A percentile compares a stretch with the other conserved stretches of the same genome.
Conservation (phyloP, 2,329 filamentous ascomycete species). For the Cadophora gregata region DNA sequence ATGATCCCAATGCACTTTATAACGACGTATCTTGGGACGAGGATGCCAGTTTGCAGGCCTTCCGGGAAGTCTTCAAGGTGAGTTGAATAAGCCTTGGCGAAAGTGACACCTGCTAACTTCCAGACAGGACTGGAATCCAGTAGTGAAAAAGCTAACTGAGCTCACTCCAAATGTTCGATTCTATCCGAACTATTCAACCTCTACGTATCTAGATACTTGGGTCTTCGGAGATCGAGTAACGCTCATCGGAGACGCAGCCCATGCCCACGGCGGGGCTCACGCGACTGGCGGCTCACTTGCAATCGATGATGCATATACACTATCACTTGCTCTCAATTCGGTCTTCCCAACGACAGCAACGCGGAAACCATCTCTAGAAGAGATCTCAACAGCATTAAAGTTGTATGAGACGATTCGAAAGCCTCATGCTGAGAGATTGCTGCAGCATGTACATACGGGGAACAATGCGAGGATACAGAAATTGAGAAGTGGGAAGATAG, state of each 20-base stretch:
- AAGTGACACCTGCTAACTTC: not conserved
- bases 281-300: conserved; percentile 48
- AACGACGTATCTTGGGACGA: conserved; percentile 40
- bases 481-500: conserved; percentile 26
- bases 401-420: conserved; percentile 46
- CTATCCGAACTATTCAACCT: conserved; percentile 46
- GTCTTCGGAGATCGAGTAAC: conserved; percentile 43
- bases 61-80: conserved; percentile 41
- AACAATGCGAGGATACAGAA: conserved; percentile 30
- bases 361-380: conserved; percentile 25
- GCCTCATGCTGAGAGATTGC: conserved; percentile 44
- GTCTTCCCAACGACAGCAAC: conserved; percentile 31
- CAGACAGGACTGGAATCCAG: conserved; percentile 45
- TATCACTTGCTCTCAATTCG: conserved; percentile 36
- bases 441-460: conserved; percentile 24
- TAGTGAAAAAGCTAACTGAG: conserved; percentile 44
- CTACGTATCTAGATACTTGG: conserved; percentile 42
- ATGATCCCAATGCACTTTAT: conserved; percentile 30
- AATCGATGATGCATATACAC: conserved; percentile 48
- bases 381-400: conserved; percentile 37
- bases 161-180: conserved; percentile 43
- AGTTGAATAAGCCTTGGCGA: not conserved
- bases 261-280: conserved; percentile 48
- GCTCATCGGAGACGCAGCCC: conserved; percentile 48
- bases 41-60: conserved; percentile 38